Conservation (phyloP, 2,329 filamentous ascomycete genomes). For the Botryotinia globosa region DNA sequence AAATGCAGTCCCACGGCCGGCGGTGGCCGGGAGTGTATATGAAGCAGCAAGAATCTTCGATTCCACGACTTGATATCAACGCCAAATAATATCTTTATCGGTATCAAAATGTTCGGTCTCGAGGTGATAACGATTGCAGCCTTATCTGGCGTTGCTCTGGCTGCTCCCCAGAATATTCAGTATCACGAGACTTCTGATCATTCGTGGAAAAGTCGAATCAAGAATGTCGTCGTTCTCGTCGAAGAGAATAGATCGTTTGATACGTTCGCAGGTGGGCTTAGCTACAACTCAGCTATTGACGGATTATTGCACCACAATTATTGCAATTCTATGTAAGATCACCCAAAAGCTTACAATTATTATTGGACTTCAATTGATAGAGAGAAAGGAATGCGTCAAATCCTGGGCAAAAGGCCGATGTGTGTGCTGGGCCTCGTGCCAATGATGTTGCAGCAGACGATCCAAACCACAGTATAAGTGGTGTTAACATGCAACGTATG, state of each 20-base stretch:
- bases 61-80: neutral
- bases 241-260: conserved; percentile 44
- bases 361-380: conserved; percentile 15
- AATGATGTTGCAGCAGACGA: conserved; percentile 44
- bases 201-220: conserved; percentile 43
- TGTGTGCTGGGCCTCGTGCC: conserved; percentile 41
- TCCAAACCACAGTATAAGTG: conserved; percentile 44
- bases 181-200: conserved; percentile 22
- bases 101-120: conserved; percentile 17
- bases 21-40: conserved; percentile 6
- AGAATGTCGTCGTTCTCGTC: conserved; percentile 48
- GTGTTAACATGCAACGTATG: conserved; percentile 43
- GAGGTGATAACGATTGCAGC: conserved; percentile 22
- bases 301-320: conserved; percentile 40
- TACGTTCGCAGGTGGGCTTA: conserved; percentile 43
- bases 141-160: conserved; percentile 28
- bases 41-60: neutral
- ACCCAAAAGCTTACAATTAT: neutral
- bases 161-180: conserved; percentile 23
- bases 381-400: conserved; percentile 32
- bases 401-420: conserved; percentile 32
- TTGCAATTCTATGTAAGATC: conserved; percentile 43
- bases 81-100: neutral
- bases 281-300: conserved; percentile 41
- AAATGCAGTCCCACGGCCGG: neutral